Percentiles rank a stretch among this genome's conserved stretches.
These are phyloP conservation scores for Periconia macrospinosa DNA, from an alignment of 2,329 filamentous ascomycete genomes.

Conservation along the genomic window DNA sequence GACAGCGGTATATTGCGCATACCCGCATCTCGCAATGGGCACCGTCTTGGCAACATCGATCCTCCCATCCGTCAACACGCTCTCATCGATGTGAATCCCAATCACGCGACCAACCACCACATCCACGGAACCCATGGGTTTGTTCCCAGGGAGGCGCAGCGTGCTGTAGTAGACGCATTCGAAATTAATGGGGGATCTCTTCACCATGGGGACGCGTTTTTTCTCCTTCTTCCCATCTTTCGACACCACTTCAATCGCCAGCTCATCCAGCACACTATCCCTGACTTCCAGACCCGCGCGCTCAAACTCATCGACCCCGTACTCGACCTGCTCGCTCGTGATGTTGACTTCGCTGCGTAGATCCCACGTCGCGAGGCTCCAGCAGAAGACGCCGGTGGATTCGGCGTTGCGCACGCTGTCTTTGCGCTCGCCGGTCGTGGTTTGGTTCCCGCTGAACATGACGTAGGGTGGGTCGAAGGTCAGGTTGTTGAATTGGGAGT, in stretches of 20 bases:
- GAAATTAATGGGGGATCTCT: slow-evolving; percentile 58
- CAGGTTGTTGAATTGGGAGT: slow-evolving; percentile 65
- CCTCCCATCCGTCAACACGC: slow-evolving; percentile 57
- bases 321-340: slow-evolving; percentile 54
- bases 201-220: slow-evolving; percentile 54
- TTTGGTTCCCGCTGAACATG: slow-evolving; percentile 64
- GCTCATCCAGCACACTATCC: slow-evolving; percentile 41
- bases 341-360: slow-evolving; percentile 60
- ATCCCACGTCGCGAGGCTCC: slow-evolving; percentile 62
- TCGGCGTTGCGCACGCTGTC: slow-evolving; percentile 62
- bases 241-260: slow-evolving; percentile 9
- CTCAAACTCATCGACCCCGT: slow-evolving; percentile 59
- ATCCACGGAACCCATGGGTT: slow-evolving; percentile 61
- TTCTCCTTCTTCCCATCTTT: slow-evolving; percentile 2
- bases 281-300: slow-evolving; percentile 54
- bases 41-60: slow-evolving; percentile 60
- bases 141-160: slow-evolving; percentile 57
- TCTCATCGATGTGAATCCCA: slow-evolving; percentile 60
- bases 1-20: slow-evolving; percentile 62
- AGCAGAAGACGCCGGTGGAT: slow-evolving; percentile 58
- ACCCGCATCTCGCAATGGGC: slow-evolving; percentile 64
- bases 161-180: slow-evolving; percentile 61
- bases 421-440: slow-evolving; percentile 50
- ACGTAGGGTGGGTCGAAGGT: slow-evolving; percentile 66
- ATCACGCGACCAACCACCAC: slow-evolving; percentile 61